phyloP scores from a whole-genome alignment of 2,329 filamentous ascomycete genomes.

The Gremmenia infestans region DNA sequence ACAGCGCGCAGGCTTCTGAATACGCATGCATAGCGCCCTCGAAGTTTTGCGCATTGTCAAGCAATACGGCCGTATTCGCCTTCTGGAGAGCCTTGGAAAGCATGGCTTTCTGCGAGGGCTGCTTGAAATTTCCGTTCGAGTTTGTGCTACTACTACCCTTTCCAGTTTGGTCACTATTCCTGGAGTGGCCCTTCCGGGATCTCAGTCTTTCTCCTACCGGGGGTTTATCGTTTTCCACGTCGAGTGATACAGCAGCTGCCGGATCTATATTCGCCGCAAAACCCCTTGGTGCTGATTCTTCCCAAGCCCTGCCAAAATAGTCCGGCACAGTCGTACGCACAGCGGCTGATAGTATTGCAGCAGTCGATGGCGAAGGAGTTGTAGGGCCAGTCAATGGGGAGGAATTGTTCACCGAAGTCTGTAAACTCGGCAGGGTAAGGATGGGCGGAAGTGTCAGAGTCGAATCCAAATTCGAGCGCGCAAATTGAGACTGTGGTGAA shows the following conservation, averaged over 20 bases:
- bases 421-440: conserved; percentile 27
- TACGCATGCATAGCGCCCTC: conserved; percentile 89
- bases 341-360: conserved; percentile 30
- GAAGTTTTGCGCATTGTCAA: conserved; percentile 95
- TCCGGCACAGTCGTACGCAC: conserved; percentile 27
- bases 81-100: conserved; percentile 92
- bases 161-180: conserved; percentile 41
- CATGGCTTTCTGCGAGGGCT: conserved; percentile 88
- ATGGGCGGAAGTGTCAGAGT: conserved; percentile 26
- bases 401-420: conserved; percentile 21
- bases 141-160: conserved; percentile 43
- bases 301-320: conserved; percentile 29
- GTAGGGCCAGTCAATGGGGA: conserved; percentile 25
- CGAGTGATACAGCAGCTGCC: conserved; percentile 7
- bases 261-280: conserved; percentile 19
- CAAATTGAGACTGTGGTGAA: conserved; percentile 15
- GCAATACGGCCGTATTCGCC: conserved; percentile 88
- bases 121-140: conserved; percentile 34
- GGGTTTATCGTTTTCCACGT: background rate
- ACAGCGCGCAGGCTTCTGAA: conserved; percentile 78
- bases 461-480: conserved; percentile 15
- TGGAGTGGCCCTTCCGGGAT: conserved; percentile 35
- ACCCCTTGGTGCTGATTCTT: conserved; percentile 22
- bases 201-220: conserved; percentile 12
- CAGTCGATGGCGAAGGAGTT: conserved; percentile 30